Evolutionary conservation across 805 yeast species (phyloP), one percentile per base, ranked within the genome.

Genomic region (Nakazawaea ernobii): DNA sequence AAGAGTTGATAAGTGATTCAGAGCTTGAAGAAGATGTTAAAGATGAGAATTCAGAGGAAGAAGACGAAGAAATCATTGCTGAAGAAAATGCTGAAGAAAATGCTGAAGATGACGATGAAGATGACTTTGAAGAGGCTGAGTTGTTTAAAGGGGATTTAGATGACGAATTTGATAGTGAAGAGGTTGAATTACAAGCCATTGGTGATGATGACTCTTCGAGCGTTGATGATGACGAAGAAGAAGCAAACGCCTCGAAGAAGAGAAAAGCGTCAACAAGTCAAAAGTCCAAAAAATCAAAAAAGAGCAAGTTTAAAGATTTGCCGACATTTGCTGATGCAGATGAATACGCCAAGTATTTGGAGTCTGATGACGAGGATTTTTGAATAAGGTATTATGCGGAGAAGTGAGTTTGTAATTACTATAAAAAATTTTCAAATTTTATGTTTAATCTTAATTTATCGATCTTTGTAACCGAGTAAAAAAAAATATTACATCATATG

Each of bases 281-380:
- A 26, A 59, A 55, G 50, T 56, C 20, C 20, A 58, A 58, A 51
- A 70, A 68, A 53, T 55, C 72, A 15, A 80, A 77, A 70, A 79
- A 72, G 60, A 66, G 71, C 40, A 82, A 77, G 62, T 68, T 86
- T 58, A 82, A 77, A 59, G 79, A 75, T 41, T 69, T 91, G 51
- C 97, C 97, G 20, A 73, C 81, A 17, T 91, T 89, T 69, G 97
- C 96, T 1, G 82, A 90, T 40, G 95, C 82, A 8, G 96, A 86
- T 37, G 96, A 86, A 52, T 90, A 89, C 61, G 83, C 92, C 27
- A 73, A 86, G 59, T 83, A 82, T 55, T 67, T 86, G 62, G 73
- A 73, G 28, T 81, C 86, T 13, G 86, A 83, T 28, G 86, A 79
- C 44, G 86, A 81, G 42, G 75, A 67, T 36, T 38, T 43, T 30